Evolutionary conservation across 306 rosid genomes (phyloP), one percentile per base, ranked within the genome.

Genomic region (Dryas drummondii): DNA sequence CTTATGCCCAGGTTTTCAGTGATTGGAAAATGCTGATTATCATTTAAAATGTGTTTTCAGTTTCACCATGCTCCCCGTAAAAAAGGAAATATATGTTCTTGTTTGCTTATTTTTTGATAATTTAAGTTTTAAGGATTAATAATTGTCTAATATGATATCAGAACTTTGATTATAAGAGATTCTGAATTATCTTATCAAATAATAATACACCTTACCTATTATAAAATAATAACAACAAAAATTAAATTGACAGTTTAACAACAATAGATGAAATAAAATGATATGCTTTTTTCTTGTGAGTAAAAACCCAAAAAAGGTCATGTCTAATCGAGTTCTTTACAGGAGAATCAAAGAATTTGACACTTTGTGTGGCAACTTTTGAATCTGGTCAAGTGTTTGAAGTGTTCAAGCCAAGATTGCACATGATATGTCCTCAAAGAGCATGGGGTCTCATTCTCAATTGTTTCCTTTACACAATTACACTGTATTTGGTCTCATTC

Each of bases 401-500:
- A 40, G 51, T 42, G 85, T 68, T 48, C 17, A 22, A 78, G 73
- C 27, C 81, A 74, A 82, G 66, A 64, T 48, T 45, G 79, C 78
- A 90, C 91, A 76, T 83, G 90, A 87, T 74, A 68, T 86, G 88
- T 78, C 80, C 74, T 76, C 46, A 59, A 47, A 37, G 66, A 47
- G 85, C 76, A 86, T 84, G 93, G 88, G 82, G 81, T 88, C 78
- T 87, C 89, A 84, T 84, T 78, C 84, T 78, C 82, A 1, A 52
- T 63, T 70, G 80, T 72, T 78, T 70, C 77, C 61, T 52, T 55
- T 51, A 17, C 82, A 32, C 37, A 32, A 72, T 27, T 70, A 78
- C 91, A 83, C 48, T 88, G 93, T 74, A 91, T 88, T 85, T 78
- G 78, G 82, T 78, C 91, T 79, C 76, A 9, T 45, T 67, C 50